Evolutionary conservation across 805 yeast species (phyloP), one percentile per base, ranked within the genome.

Genomic region (Starmerella apis): DNA sequence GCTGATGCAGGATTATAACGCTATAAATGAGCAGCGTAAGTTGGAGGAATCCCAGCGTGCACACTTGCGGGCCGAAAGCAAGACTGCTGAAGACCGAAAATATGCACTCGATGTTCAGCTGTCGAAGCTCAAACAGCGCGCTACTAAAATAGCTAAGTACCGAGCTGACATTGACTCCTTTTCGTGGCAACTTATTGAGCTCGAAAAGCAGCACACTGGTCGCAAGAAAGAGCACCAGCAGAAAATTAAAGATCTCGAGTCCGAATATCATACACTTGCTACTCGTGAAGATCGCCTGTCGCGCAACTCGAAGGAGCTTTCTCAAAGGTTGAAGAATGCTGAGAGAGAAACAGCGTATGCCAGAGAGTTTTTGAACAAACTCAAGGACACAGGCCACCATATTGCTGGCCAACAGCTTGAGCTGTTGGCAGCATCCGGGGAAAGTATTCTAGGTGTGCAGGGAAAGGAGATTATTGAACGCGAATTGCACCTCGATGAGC

Each of bases 101-200:
- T 65, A 69, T 7, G 56, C 58, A 16, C 57, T 68, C 14, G 73
- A 69, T 31, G 58, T 63, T 14, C 68, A 65, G 43, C 57, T 62
- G 23, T 43, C 63, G 6, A 65, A 64, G 43, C 58, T 62, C 16
- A 67, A 63, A 41, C 54, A 54, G 43, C 56, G 49, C 47, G 48
- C 57, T 46, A 44, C 61, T 38, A 20, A 56, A 48, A 31, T 43
- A 44, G 37, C 57, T 42, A 36, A 47, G 46, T 53, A 49, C 35
- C 53, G 51, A 10, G 38, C 52, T 1, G 65, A 63, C 22, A 37
- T 48, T 11, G 50, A 42, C 14, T 32, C 49, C n/a, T 25, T 53
- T 16, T 28, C 24, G 23, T 32, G 23, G 30, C 41, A 51, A 44
- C 8, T 20, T 10, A n/a, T 24, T 14, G 50, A 48, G 28, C 46